Conservation (phyloP, 768 basidiomycete genomes). For the Sarcodon aspratus region DNA sequence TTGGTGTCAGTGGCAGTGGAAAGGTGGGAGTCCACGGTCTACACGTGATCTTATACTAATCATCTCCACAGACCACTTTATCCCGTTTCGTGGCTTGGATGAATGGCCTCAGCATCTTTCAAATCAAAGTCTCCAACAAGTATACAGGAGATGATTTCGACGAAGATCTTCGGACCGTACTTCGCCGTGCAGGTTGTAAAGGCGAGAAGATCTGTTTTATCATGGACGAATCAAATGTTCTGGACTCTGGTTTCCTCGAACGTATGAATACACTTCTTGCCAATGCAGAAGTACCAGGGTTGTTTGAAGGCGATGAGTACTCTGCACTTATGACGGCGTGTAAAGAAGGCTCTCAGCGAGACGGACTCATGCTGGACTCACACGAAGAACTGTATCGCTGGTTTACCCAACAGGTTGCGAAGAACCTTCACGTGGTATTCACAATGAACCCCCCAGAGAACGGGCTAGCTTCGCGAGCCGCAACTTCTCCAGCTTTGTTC, state of each 20-base stretch:
- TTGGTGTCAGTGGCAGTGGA: slow-evolving; percentile 96
- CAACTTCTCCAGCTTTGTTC: slow-evolving; percentile 95
- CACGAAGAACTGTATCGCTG: slow-evolving; percentile 96
- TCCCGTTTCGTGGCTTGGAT: slow-evolving; percentile 99
- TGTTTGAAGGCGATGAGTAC: slow-evolving; percentile 99
- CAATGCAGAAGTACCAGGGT: slow-evolving; percentile 99
- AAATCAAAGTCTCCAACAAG: slow-evolving; percentile 99
- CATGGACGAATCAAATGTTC: slow-evolving; percentile 99
- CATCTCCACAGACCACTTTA: slow-evolving; percentile 66
- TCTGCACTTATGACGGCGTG: slow-evolving; percentile 98
- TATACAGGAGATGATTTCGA: slow-evolving; percentile 99
- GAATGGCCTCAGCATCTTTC: slow-evolving; percentile 98
- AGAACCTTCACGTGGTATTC: slow-evolving; percentile 97
- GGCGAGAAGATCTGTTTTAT: slow-evolving; percentile 99
- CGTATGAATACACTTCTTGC: slow-evolving; percentile 99
- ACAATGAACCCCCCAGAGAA: slow-evolving; percentile 99
- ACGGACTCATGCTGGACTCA: slow-evolving; percentile 96
- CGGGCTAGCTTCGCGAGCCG: slow-evolving; percentile 89
- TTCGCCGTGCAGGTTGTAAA: slow-evolving; percentile 93
- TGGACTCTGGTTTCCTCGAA: slow-evolving; percentile 97
- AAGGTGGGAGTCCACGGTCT: slow-evolving; percentile 48
- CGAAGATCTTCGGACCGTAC: slow-evolving; percentile 89
- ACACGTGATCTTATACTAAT: slow-evolving; percentile 1
- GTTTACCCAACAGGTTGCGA: slow-evolving; percentile 98
- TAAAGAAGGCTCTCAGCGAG: slow-evolving; percentile 98